A percentile compares a stretch with the other conserved stretches of the same genome.
These are phyloP conservation scores for Rhynchospora breviuscula DNA, from an alignment of 176 grass and related monocot species.

Conservation along the genomic window DNA sequence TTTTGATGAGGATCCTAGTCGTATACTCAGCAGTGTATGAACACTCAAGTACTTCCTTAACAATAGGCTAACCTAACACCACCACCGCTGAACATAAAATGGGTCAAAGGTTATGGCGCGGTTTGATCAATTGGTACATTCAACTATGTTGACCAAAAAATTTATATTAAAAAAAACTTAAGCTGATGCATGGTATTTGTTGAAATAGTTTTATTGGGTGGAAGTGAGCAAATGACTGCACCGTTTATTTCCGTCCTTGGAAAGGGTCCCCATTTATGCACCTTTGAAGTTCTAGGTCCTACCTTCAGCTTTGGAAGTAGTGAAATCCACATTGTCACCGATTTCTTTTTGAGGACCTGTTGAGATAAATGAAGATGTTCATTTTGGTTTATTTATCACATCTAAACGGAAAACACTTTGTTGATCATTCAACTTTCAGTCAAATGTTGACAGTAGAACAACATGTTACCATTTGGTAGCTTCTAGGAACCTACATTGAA, in stretches of 20 bases:
- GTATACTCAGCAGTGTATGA: neutral
- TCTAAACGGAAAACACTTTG: neutral
- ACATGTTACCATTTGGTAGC: neutral
- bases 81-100: neutral
- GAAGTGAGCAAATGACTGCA: neutral
- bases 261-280: neutral
- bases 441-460: neutral
- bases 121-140: neutral
- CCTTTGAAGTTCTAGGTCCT: neutral
- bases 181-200: neutral
- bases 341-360: neutral
- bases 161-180: neutral
- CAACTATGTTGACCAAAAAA: neutral
- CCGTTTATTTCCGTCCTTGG: neutral
- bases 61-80: neutral
- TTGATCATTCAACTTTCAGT: neutral
- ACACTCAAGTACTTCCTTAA: neutral
- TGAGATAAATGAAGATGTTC: neutral
- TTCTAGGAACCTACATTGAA: neutral
- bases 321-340: neutral
- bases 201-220: neutral
- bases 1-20: neutral
- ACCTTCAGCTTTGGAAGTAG: neutral
- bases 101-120: neutral
- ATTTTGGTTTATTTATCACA: too few species aligned